Evolutionary conservation across 768 basidiomycete genomes (phyloP), one percentile per base, ranked within the genome.

Genomic region (Agaricus blazei): DNA sequence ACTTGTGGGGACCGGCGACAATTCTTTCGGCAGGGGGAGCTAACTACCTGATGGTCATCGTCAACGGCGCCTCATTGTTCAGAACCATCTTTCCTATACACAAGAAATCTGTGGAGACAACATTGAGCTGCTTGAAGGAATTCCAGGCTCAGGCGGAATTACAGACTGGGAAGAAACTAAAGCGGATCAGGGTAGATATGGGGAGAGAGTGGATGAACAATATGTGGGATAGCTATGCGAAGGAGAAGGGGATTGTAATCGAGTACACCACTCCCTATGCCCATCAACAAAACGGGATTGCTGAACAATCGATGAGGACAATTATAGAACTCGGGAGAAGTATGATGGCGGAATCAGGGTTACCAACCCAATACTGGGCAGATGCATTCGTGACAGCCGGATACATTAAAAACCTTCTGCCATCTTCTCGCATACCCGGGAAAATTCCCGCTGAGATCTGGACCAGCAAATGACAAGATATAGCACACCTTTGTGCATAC

Each of bases 281-380:
- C 0, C 69, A 67, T 1, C 41, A 64, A 2, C 63, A 68, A 37
- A 73, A 74, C 43, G 68, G 72, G 0, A 56, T 65, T 0, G 68
- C 63, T 0, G 68, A 75, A 48, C 60, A 63, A 0, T 48, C 54
- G 2, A 71, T 70, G 44, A 46, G 60, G 0, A 68, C 65, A 1
- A 57, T 71, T 3, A 41, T 68, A 8, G 66, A 70, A 3, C 41
- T 59, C 2, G 61, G 57, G 0, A 53, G 67, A 0, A 56, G 61
- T 1, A 58, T 71, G 49, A 54, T 72, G 0, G 24, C 51, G 0
- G 67, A 65, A 9, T 48, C 59, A 0, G 52, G 62, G 2, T 49
- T 72, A 12, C 63, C 65, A 0, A 46, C 55, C 29, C 51, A 38
- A 9, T 55, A 49, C 23, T 64, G 62, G 61, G 64, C 43, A 2